These are phyloP conservation scores for Leucocoprinus birnbaumii DNA, from an alignment of 768 basidiomycete species.

Conservation along the genomic window DNA sequence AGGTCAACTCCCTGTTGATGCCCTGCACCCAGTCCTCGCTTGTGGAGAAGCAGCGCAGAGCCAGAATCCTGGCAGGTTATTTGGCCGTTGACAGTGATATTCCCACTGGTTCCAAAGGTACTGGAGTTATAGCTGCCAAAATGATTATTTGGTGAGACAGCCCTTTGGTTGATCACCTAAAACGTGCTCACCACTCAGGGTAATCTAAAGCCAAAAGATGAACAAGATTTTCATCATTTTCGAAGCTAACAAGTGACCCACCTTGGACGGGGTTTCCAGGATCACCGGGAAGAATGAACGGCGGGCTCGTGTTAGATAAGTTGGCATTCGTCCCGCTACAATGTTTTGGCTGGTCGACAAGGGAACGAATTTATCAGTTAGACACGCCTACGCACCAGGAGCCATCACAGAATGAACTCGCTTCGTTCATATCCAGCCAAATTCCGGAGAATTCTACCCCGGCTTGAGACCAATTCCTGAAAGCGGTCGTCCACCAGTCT, in stretches of 20 bases:
- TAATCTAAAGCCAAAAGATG: conserved; percentile 32
- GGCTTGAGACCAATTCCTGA: conserved; percentile 26
- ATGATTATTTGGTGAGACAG: conserved; percentile 7
- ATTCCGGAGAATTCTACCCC: conserved; percentile 30
- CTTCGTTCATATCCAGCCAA: conserved; percentile 34
- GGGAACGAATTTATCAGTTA: neutral
- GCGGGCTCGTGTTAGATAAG: conserved; percentile 48
- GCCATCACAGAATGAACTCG: conserved; percentile 32
- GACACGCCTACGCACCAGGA: conserved; percentile 24
- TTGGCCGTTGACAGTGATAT: conserved; percentile 68
- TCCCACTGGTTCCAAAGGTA: conserved; percentile 66
- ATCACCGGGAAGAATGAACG: conserved; percentile 56
- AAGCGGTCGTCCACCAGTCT: conserved; percentile 30
- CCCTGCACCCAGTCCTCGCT: conserved; percentile 50
- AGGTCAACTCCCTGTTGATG: conserved; percentile 44
- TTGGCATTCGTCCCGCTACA: conserved; percentile 55
- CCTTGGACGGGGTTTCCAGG: conserved; percentile 47
- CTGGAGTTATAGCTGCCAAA: conserved; percentile 54
- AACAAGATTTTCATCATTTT: conserved; percentile 4
- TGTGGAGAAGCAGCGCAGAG: conserved; percentile 22
- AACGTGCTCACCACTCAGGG: conserved; percentile 58
- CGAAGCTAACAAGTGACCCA: conserved; percentile 14
- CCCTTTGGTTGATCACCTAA: neutral
- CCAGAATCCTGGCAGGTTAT: conserved; percentile 40
- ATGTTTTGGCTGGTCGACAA: conserved; percentile 9